Conservation (phyloP, 2,329 filamentous ascomycete genomes). For the Fusarium concolor region DNA sequence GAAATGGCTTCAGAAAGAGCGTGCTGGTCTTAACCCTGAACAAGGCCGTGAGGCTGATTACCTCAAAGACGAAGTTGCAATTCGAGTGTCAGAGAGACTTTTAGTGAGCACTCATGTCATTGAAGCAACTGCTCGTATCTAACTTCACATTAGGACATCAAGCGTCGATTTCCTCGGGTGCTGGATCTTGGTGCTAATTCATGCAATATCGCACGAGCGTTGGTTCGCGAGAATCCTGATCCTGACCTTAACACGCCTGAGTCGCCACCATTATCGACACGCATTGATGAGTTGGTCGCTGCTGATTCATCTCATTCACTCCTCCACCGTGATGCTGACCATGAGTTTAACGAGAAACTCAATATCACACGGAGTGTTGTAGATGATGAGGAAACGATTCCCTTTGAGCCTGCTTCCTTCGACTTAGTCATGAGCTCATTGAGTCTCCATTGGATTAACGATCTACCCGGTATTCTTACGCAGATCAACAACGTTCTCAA, state of each 20-base stretch:
- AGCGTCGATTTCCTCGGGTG: conserved; percentile 83
- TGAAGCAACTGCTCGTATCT: conserved; percentile 13
- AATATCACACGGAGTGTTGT: conserved; percentile 80
- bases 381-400: conserved; percentile 78
- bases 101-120: conserved; percentile 64
- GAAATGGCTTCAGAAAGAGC: conserved; percentile 93
- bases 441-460: conserved; percentile 97
- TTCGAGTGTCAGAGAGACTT: conserved; percentile 84
- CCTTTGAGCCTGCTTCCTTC: conserved; percentile 81
- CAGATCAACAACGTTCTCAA: conserved; percentile 90
- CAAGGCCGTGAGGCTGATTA: conserved; percentile 88
- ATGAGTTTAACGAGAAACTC: conserved; percentile 79
- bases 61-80: conserved; percentile 90
- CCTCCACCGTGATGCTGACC: conserved; percentile 81
- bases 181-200: conserved; percentile 96
- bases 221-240: conserved; percentile 77
- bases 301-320: conserved; percentile 83
- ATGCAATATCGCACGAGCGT: conserved; percentile 89
- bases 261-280: conserved; percentile 74
- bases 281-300: conserved; percentile 80
- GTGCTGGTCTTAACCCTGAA: conserved; percentile 77
- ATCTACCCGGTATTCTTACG: conserved; percentile 84
- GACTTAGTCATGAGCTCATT: conserved; percentile 91
- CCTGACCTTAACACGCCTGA: conserved; percentile 65
- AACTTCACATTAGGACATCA: conserved; percentile 78